Conservation (phyloP, 768 basidiomycete species). For the Lactarius quietus region DNA sequence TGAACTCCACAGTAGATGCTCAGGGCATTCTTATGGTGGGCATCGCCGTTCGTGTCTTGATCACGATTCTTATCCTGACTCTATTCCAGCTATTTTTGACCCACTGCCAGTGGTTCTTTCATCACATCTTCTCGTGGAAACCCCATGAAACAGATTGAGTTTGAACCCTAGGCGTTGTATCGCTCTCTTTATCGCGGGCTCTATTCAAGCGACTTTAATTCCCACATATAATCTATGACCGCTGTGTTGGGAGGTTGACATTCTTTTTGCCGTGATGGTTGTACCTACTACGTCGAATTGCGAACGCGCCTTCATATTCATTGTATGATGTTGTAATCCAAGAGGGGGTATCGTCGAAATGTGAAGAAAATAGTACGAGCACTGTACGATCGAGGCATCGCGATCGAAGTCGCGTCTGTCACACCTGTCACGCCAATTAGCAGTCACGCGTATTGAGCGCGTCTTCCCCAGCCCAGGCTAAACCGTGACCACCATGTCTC, state of each 20-base stretch:
- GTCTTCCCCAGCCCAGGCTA: too few relatives aligned
- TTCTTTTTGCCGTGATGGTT: slow-evolving; percentile 1
- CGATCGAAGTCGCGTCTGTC: slow-evolving; percentile 27
- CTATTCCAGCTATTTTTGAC: background rate
- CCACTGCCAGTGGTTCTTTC: background rate
- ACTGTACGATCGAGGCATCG: too few relatives aligned
- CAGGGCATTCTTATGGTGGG: background rate
- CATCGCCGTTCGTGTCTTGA: background rate
- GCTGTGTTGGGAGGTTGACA: background rate
- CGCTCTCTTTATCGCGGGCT: background rate
- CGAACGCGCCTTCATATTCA: background rate
- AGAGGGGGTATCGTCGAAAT: background rate
- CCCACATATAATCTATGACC: background rate
- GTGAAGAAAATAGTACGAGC: too few relatives aligned
- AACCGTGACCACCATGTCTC: slow-evolving; percentile 35
- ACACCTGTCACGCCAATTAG: slow-evolving; percentile 28
- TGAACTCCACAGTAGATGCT: background rate
- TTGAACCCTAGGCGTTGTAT: background rate
- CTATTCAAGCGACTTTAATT: background rate
- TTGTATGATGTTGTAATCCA: slow-evolving; percentile 3
- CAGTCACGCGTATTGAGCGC: background rate
- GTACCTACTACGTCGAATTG: background rate
- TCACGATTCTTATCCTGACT: background rate
- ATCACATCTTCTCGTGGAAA: background rate
- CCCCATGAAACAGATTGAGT: background rate